Conservation (phyloP, 1,284 basidiomycete species). For the Bondarzewia mesenterica region DNA sequence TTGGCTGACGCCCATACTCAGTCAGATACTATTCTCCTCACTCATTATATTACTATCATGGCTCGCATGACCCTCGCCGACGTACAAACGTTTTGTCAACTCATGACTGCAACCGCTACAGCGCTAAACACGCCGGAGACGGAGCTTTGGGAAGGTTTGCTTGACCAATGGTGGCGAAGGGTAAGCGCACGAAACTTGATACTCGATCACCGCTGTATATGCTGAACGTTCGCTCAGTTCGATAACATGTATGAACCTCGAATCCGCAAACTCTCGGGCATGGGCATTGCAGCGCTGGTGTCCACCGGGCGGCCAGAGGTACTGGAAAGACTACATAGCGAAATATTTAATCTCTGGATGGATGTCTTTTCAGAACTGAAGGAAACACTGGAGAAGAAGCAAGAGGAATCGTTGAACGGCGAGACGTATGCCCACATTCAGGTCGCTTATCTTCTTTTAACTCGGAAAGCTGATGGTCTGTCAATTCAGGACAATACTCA, state of each 20-base stretch:
- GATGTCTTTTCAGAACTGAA: constrained; percentile 86
- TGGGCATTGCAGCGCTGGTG: constrained; percentile 66
- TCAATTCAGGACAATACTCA: constrained; percentile 24
- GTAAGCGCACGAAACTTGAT: constrained; percentile 47
- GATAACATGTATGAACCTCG: constrained; percentile 78
- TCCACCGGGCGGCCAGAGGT: constrained; percentile 63
- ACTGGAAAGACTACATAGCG: constrained; percentile 58
- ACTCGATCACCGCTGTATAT: background rate
- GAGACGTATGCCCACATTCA: background rate
- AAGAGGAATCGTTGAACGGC: constrained; percentile 27
- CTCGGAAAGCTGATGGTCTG: background rate
- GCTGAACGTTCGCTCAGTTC: constrained; percentile 43
- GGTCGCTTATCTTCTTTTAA: background rate
- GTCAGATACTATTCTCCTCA: constrained; percentile 46
- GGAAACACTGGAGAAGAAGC: constrained; percentile 46
- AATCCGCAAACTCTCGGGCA: constrained; percentile 64
- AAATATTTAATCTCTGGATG: constrained; percentile 84
- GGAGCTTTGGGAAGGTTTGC: constrained; percentile 51
- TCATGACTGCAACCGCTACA: constrained; percentile 53
- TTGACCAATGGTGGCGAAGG: constrained; percentile 77
- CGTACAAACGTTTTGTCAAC: constrained; percentile 52
- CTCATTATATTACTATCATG: constrained; percentile 60
- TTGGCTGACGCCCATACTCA: no score
- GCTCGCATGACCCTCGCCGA: constrained; percentile 62
- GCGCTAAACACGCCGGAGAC: constrained; percentile 39